Conservation (phyloP, 2,329 filamentous ascomycete genomes). For the Aspergillus unguis region DNA sequence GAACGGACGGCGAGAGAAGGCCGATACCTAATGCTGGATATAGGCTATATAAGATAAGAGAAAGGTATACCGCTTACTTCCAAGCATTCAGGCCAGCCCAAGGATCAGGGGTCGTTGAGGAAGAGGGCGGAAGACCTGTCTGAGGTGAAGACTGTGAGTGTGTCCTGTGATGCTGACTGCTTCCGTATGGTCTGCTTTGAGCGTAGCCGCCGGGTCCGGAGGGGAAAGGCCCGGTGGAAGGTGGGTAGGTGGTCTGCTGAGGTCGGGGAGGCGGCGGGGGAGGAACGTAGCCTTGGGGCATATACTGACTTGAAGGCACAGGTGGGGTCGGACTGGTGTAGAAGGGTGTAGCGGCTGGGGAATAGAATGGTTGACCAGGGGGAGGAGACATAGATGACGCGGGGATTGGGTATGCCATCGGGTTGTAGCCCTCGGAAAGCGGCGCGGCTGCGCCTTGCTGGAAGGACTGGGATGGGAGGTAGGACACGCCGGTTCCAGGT, state of each 20-base stretch:
- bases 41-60: background rate
- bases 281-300: conserved; percentile 64
- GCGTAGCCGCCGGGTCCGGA: conserved; percentile 57
- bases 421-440: conserved; percentile 47
- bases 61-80: conserved; percentile 47
- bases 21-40: too few species aligned
- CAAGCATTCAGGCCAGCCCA: conserved; percentile 69
- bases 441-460: conserved; percentile 43
- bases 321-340: conserved; percentile 35
- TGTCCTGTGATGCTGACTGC: conserved; percentile 35
- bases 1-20: background rate
- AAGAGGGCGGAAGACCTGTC: conserved; percentile 21
- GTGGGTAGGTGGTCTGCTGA: conserved; percentile 46
- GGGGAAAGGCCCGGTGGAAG: conserved; percentile 53
- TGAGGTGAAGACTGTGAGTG: conserved; percentile 36
- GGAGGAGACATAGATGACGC: conserved; percentile 40
- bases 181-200: conserved; percentile 43
- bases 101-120: conserved; percentile 51
- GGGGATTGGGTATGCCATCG: conserved; percentile 49
- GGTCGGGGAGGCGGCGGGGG: conserved; percentile 65
- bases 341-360: conserved; percentile 33
- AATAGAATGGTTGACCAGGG: conserved; percentile 41
- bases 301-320: conserved; percentile 42
- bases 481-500: conserved; percentile 23
- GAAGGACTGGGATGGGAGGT: conserved; percentile 33